Evolutionary conservation across 129 eudicot genomes (phyloP).

Genomic region (Erigeron canadensis): DNA sequence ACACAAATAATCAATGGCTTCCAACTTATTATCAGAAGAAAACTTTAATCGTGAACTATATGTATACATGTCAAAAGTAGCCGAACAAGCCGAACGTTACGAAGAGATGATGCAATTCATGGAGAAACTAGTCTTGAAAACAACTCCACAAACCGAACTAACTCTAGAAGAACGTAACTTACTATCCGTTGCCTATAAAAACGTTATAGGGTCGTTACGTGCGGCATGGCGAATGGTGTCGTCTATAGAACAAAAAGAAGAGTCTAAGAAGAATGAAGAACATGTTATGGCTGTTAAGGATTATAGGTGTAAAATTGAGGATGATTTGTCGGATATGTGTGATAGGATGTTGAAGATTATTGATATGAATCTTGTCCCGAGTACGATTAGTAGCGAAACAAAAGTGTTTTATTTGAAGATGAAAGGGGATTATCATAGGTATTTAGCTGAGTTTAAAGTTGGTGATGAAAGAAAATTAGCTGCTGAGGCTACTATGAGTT

Average conservation of each 20-base stretch:
- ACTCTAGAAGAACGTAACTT: constrained; percentile 81
- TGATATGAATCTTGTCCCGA: constrained; percentile 46
- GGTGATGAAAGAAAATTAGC: constrained; percentile 61
- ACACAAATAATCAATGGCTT: no score
- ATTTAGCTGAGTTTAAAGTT: constrained; percentile 61
- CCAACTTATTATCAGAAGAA: constrained; percentile 40
- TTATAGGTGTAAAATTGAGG: constrained; percentile 61
- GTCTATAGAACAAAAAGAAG: constrained; percentile 76
- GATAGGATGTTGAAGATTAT: constrained; percentile 51
- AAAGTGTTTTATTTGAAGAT: constrained; percentile 79
- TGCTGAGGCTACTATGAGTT: constrained; percentile 62
- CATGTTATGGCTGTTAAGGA: constrained; percentile 62
- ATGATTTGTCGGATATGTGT: constrained; percentile 49
- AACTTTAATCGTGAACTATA: constrained; percentile 60
- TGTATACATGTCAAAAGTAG: constrained; percentile 60
- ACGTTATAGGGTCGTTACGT: constrained; percentile 83
- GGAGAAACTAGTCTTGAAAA: constrained; percentile 51
- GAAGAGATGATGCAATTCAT: constrained; percentile 71
- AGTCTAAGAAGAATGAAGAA: constrained; percentile 63
- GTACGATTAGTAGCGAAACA: constrained; percentile 53
- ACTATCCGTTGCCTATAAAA: constrained; percentile 66
- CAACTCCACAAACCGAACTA: constrained; percentile 50
- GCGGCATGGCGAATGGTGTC: constrained; percentile 84
- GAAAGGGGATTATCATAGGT: constrained; percentile 79
- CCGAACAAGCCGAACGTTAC: constrained; percentile 72